Evolutionary conservation across 2,329 filamentous ascomycete genomes (phyloP), one percentile per base, ranked within the genome.

Genomic region (Arthrinium puccinioides): DNA sequence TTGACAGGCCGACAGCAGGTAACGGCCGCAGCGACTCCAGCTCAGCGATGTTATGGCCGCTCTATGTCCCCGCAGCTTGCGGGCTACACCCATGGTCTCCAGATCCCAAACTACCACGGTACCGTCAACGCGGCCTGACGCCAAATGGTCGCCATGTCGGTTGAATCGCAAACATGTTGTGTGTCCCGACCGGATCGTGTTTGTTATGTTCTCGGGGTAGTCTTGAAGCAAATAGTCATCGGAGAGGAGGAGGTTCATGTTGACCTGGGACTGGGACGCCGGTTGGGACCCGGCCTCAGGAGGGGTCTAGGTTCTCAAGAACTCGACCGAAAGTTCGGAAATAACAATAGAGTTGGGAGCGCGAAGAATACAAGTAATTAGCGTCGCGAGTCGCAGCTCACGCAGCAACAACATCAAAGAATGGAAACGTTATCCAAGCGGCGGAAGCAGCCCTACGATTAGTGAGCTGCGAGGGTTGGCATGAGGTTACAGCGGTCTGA

Each of bases 101-200:
- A 97, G 79, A 57, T 98, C 92, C 74, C 94, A 98, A 32, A 98
- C 84, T 38, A 94, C 87, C 27, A 98, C 84, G 5, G 87, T 92
- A 48, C 92, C 92, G 64, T 98, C 92, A 44, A 88, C 86, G 56
- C 92, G 82, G 46, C 92, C 92, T 21, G 89, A 94, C 30, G 92
- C 92, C 45, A 98, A 80, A 52, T 92, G 89, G 63, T 98, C 90
- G 61, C 92, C 92, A 56, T 82, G 86, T 56, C 88, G 86, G 56
- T 90, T 96, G 73, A 98, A 98, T 47, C 90, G 87, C 44, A 82
- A 64, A 53, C 74, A 79, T 48, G 75, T 78, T 41, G 76, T 74
- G 62, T 82, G 76, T 19, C 77, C 76, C 28, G 73, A 79, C 35
- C 90, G 84, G 46, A 98, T 82, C 40, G 84, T 89, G 55, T 87